Conservation (phyloP, 345 rosid species). For the Noccaea caerulescens region DNA sequence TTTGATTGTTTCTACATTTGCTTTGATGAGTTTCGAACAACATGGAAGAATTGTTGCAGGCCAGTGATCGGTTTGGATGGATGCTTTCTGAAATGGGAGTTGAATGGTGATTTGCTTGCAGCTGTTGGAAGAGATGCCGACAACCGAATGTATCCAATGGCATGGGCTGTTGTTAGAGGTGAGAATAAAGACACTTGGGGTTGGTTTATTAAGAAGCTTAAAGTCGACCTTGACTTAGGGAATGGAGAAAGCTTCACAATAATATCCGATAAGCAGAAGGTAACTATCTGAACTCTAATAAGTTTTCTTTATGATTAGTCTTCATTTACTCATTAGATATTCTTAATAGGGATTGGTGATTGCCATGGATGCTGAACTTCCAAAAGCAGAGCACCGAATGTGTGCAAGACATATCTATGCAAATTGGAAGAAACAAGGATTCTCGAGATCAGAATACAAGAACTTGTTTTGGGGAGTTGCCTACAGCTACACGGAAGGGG, state of each 20-base stretch:
- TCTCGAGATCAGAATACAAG: not conserved
- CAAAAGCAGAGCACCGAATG: not conserved
- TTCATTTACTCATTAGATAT: no score
- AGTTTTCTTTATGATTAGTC: no score
- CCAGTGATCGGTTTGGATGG: not conserved
- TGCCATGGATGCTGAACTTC: not conserved
- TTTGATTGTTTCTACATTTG: not conserved
- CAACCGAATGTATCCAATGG: not conserved
- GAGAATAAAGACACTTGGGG: not conserved
- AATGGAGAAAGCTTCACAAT: not conserved
- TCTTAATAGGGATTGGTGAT: not conserved
- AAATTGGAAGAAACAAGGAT: not conserved
- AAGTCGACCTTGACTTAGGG: not conserved
- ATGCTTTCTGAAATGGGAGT: not conserved
- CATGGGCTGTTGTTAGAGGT: not conserved
- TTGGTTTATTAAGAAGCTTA: not conserved
- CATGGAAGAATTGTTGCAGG: not conserved
- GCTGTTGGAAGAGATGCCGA: not conserved
- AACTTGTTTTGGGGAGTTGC: not conserved
- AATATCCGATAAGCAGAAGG: not conserved
- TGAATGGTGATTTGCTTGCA: not conserved
- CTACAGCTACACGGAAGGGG: not conserved
- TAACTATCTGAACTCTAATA: not conserved
- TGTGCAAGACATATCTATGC: conserved; percentile 2
- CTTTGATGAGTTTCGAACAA: not conserved